Percentiles rank a stretch among this genome's conserved stretches.
Evolutionary conservation across 2,329 filamentous ascomycete genomes (phyloP).

Genomic region (Hypoxylon sp.): DNA sequence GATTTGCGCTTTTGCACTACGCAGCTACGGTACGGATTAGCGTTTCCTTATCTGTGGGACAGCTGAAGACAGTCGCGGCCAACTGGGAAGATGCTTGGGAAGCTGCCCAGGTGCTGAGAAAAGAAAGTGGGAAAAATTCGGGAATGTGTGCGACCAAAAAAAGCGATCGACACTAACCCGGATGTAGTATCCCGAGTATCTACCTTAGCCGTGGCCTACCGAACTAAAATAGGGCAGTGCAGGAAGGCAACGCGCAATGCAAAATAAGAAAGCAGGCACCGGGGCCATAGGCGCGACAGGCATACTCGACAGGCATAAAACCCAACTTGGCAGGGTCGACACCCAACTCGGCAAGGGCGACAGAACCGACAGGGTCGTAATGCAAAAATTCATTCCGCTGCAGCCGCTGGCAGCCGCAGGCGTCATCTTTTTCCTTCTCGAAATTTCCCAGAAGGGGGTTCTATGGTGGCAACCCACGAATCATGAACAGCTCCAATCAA

Average conservation of each 20-base stretch:
- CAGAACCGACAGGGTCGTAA: slow-evolving; percentile 17
- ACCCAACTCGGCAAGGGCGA: slow-evolving; percentile 22
- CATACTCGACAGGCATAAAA: slow-evolving; percentile 19
- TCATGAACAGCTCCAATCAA: slow-evolving; percentile 38
- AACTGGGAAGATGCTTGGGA: slow-evolving; percentile 11
- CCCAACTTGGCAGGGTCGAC: slow-evolving; percentile 24
- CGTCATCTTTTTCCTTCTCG: slow-evolving; percentile 33
- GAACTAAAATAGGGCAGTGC: neutral
- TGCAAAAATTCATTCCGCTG: slow-evolving; percentile 36
- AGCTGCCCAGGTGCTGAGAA: neutral
- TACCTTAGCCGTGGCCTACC: slow-evolving; percentile 21
- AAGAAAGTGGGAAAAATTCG: slow-evolving; percentile 17
- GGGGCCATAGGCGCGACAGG: slow-evolving; percentile 2
- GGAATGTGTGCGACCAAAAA: slow-evolving; percentile 2
- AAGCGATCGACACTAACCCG: slow-evolving; percentile 37
- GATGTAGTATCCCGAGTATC: slow-evolving; percentile 34
- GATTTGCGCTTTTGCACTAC: slow-evolving; percentile 5
- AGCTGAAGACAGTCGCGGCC: slow-evolving; percentile 14
- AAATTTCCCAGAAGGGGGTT: slow-evolving; percentile 37
- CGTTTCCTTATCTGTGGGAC: slow-evolving; percentile 22
- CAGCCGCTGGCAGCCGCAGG: slow-evolving; percentile 42
- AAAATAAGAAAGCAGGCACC: slow-evolving; percentile 1
- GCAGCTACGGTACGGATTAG: too few species aligned
- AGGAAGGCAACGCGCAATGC: slow-evolving; percentile 5
- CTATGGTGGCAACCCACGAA: slow-evolving; percentile 30